These are phyloP conservation scores for Lactuca sativa DNA, from an alignment of 129 eudicot species.

Conservation along the genomic window DNA sequence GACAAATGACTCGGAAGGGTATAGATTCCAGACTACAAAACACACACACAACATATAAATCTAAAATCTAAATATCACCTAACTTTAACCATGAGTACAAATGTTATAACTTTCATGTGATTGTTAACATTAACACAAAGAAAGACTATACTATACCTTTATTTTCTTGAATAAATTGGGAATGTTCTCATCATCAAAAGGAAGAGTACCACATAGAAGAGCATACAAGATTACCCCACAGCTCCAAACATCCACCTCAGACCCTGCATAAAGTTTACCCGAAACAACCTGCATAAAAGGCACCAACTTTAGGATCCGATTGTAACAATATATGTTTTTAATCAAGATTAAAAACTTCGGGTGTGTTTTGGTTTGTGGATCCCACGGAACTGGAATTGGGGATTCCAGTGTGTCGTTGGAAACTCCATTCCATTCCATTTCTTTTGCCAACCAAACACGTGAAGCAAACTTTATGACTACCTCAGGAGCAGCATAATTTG, in stretches of 20 bases:
- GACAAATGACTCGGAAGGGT: constrained; percentile 91
- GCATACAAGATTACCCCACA: constrained; percentile 92
- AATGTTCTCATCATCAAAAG: constrained; percentile 86
- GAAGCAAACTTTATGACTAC: constrained; percentile 23
- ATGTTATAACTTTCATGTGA: not conserved
- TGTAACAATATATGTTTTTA: not conserved
- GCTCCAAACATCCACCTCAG: constrained; percentile 93
- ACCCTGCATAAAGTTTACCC: constrained; percentile 83
- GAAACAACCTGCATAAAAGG: constrained; percentile 67
- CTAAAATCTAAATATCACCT: not conserved
- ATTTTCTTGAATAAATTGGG: constrained; percentile 86
- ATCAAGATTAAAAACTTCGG: not conserved
- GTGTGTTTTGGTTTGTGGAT: no score
- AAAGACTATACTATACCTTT: constrained; percentile 52
- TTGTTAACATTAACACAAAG: not conserved
- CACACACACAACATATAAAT: not conserved
- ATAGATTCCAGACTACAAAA: constrained; percentile 64
- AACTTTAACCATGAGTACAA: not conserved
- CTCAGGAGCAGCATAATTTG: constrained; percentile 96
- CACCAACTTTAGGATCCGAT: constrained; percentile 1
- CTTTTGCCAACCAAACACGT: no score
- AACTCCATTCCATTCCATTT: no score
- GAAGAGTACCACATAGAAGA: constrained; percentile 89
- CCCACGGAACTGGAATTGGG: no score
- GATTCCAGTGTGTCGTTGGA: no score